Evolutionary conservation across 305 asterid species (phyloP), one percentile per base, ranked within the genome.

Genomic region (Ilex paraguariensis): DNA sequence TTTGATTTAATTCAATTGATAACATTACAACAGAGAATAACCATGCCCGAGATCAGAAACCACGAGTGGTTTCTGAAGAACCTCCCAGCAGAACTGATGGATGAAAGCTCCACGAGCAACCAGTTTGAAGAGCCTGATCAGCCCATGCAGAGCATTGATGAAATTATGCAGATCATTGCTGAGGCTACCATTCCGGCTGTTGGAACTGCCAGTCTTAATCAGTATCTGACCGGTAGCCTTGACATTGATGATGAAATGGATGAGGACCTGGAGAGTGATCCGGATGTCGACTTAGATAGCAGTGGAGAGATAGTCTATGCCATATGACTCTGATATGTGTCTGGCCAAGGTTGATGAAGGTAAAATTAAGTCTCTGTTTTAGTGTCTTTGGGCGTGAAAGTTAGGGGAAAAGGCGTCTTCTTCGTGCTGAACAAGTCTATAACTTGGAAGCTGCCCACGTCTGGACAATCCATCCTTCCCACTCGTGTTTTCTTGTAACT

Each of bases 1-100:
- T 36, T 36, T 5, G 8, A 4, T 36, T 36, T 4, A 36, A 7
- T 36, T 36, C 8, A 36, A 36, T 36, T 36, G 8, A 33, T 33
- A 3, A 33, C 14, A 28, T 52, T 61, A 28, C 16, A 60, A 51
- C 93, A 94, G 99, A 86, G 99, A 75, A 88, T 94, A 42, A 73
- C 78, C 16, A 94, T 94, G 61, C 95, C 91, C 1, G 96, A 94
- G 76, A 90, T 94, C 68, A 88, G 75, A 84, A 84, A 68, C 72
- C 95, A 94, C n/a, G 90, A 83, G 11, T 94, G 99, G 99, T 94
- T 94, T 70, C 88, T 83, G 10, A 86, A 72, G 90, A 90, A 94
- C 82, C 96, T 94, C 5, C 95, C 99, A 0, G 63, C 86, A 10
- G 99, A 93, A 52, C 86, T 90, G 14, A 80, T 72, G 86, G 92